phyloP scores from a whole-genome alignment of 257 asterid species.

The Nicotiana sylvestris region DNA sequence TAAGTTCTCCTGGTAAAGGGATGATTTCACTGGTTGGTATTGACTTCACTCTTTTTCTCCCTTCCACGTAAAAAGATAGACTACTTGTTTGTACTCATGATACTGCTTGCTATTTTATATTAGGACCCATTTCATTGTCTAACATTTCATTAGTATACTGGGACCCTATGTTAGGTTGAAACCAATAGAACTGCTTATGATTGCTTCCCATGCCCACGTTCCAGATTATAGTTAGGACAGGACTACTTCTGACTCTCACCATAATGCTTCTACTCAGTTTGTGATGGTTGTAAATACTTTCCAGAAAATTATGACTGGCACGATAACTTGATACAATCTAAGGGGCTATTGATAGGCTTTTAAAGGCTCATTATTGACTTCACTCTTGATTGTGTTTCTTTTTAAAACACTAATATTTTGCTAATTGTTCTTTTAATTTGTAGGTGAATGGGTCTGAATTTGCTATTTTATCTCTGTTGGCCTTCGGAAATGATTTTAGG shows the following conservation, averaged over 20 bases:
- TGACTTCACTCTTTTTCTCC: constrained; percentile 6
- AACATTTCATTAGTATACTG: neutral
- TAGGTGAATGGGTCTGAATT: constrained; percentile 83
- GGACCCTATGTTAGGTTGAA: neutral
- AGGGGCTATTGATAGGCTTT: neutral
- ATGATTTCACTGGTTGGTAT: constrained; percentile 71
- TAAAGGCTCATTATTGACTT: neutral
- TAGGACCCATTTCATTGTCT: neutral
- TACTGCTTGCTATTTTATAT: neutral
- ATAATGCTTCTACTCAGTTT: constrained; percentile 3
- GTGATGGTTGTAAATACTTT: neutral
- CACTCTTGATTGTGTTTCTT: constrained; percentile 4
- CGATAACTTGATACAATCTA: neutral
- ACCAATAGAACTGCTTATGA: neutral
- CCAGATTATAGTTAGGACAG: constrained; percentile 1
- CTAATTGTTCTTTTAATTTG: constrained; percentile 9
- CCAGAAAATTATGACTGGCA: neutral
- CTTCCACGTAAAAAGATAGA: neutral
- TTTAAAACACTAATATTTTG: neutral
- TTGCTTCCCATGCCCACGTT: neutral
- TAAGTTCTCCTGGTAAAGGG: constrained; percentile 74
- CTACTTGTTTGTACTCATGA: neutral
- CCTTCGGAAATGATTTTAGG: constrained; percentile 78
- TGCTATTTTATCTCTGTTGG: constrained; percentile 68
- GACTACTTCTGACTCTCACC: neutral